Base-by-base conservation (phyloP, 2,329 filamentous ascomycete genomes). In the Cercospora sp. region DNA sequence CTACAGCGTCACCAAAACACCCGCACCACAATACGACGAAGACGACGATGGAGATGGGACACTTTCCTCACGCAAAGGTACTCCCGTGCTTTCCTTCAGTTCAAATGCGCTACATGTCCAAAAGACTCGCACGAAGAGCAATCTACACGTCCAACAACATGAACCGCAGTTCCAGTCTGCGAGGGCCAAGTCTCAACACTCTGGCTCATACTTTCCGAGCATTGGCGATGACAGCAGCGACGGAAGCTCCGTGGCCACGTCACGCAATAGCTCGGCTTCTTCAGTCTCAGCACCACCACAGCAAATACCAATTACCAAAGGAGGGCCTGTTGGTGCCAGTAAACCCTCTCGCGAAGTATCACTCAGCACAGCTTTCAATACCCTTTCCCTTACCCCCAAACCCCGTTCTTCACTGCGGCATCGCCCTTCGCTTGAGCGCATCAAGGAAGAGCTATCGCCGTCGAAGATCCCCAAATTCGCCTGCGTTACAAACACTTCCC, bases 11-110 rank as follows among this genome's bases (percentile, higher is more conserved):
- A 61, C 59, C 57, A 65, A 62, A 23, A 48, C 60, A 8, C 31
- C 63, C 45, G 63, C 39, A 45, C 57, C 62, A 60, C 66, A 65
- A 39, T 59, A 69, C 55, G 69, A 73, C 30, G 73, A 75, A 70
- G 77, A 84, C 67, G 78, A 82, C 60, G 77, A 80, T 30, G 74
- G 73, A 62, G 73, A 77, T 39, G 64, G 69, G 53, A 73, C 72
- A 48, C 66, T 74, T 20, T 72, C 78, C 68, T 81, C 81, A 72
- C 79, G 78, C 69, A 81, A 82, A 83, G 81, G 81, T 83, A 81
- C 78, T 78, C 67, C 77, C 75, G 73, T 77, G 77, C 77, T 78
- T 74, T 80, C 78, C 79, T 77, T 79, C 78, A 63, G 57, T 62
- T 39, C 63, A 39, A 72, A 68, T 58, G 57, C 65, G 60, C 69